Conservation (phyloP, 2,329 filamentous ascomycete genomes). For the Epichloe hybrida region DNA sequence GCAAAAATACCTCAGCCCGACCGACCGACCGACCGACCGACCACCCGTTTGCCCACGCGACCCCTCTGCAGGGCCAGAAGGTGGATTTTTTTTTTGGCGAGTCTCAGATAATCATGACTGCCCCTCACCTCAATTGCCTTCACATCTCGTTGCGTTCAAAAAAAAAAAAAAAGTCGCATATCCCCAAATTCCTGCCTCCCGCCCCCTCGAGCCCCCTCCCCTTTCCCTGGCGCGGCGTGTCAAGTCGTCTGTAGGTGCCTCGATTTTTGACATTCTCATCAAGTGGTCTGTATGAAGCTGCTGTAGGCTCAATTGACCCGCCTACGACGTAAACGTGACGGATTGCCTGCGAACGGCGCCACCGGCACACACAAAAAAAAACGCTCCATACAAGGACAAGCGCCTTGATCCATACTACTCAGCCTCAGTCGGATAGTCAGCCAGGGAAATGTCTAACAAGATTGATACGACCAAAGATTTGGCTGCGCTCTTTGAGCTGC, state of each 20-base stretch:
- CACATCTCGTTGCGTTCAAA: too few relatives aligned
- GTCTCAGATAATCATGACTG: too few relatives aligned
- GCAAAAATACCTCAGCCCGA: too few relatives aligned
- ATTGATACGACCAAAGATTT: conserved; percentile 62
- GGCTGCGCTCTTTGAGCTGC: conserved; percentile 54
- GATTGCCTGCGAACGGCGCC: neutral
- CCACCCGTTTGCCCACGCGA: too few relatives aligned
- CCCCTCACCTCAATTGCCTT: too few relatives aligned
- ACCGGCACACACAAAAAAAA: neutral
- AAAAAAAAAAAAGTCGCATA: too few relatives aligned
- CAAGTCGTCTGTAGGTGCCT: neutral
- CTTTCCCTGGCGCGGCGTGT: neutral
- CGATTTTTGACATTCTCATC: neutral
- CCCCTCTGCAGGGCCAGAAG: too few relatives aligned
- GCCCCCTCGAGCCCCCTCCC: too few relatives aligned
- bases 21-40: too few relatives aligned
- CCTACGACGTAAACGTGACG: neutral
- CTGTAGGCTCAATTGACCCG: neutral
- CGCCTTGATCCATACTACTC: neutral
- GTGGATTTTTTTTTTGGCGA: neutral
- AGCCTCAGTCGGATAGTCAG: neutral
- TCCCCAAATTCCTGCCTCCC: neutral
- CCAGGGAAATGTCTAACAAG: conserved; percentile 40
- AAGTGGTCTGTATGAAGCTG: neutral
- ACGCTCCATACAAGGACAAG: neutral